These are phyloP conservation scores for Candida bentonensis DNA, from an alignment of 805 yeast species.

Conservation along the genomic window DNA sequence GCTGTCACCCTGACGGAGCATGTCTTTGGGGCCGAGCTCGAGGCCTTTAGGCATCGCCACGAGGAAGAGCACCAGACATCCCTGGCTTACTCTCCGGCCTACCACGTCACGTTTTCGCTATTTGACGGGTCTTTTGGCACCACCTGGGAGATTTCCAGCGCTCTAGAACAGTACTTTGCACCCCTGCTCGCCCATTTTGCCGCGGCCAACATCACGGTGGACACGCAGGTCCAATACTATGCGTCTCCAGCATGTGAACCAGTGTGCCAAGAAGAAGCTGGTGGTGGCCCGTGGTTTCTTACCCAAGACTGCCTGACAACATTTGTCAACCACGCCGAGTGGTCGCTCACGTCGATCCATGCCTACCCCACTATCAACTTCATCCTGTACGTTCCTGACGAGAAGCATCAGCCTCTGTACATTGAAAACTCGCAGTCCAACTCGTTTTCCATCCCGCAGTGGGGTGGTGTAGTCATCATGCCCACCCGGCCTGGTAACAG, in stretches of 20 bases:
- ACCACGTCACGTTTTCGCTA: slow-evolving; percentile 65
- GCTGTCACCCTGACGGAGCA: slow-evolving; percentile 38
- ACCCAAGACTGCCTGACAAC: slow-evolving; percentile 49
- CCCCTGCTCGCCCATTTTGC: slow-evolving; percentile 42
- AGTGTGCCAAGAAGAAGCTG: slow-evolving; percentile 6
- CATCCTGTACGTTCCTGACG: slow-evolving; percentile 48
- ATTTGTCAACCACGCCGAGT: slow-evolving; percentile 70
- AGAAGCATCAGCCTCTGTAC: slow-evolving; percentile 31
- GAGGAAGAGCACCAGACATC: slow-evolving; percentile 7
- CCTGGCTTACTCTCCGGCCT: slow-evolving; percentile 37
- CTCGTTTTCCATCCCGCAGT: slow-evolving; percentile 71
- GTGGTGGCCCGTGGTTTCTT: slow-evolving; percentile 22
- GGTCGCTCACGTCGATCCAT: slow-evolving; percentile 50
- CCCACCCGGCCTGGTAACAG: slow-evolving; percentile 23
- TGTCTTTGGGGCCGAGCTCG: slow-evolving; percentile 30
- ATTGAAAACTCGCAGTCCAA: slow-evolving; percentile 34
- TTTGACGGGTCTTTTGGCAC: slow-evolving; percentile 45
- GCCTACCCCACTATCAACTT: slow-evolving; percentile 60
- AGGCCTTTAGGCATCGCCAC: slow-evolving; percentile 14
- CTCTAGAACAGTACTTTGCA: slow-evolving; percentile 34
- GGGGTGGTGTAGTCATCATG: slow-evolving; percentile 64
- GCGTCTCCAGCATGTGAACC: slow-evolving; percentile 25
- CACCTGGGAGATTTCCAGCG: slow-evolving; percentile 57
- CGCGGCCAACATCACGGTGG: slow-evolving; percentile 59
- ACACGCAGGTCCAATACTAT: slow-evolving; percentile 65